Conservation (phyloP, 2,329 filamentous ascomycete species). For the Sordariomycetes sp. region DNA sequence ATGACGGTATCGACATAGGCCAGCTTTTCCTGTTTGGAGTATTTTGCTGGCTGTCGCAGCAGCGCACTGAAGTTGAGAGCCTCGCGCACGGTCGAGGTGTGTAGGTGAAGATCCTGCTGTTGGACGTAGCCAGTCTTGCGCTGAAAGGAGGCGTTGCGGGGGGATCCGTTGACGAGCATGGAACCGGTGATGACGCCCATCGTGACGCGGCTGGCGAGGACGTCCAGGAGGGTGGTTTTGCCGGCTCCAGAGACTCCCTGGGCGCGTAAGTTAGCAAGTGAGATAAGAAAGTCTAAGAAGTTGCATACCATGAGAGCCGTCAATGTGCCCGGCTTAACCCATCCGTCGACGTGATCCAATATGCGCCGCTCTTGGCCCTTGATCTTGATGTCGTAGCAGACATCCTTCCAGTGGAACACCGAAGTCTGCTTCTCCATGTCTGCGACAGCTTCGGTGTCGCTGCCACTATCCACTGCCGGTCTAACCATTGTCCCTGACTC, state of each 20-base stretch:
- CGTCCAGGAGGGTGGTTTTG: conserved; percentile 54
- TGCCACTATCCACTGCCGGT: too few species aligned
- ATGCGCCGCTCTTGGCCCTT: conserved; percentile 53
- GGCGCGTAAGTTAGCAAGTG: neutral
- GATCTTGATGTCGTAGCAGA: conserved; percentile 65
- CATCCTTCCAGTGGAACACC: conserved; percentile 60
- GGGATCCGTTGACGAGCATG: conserved; percentile 56
- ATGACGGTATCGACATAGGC: conserved; percentile 46
- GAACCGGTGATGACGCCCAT: conserved; percentile 60
- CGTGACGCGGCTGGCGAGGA: conserved; percentile 55
- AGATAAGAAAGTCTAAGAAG: too few species aligned
- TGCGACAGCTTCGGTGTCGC: conserved; percentile 32
- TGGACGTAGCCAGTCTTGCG: conserved; percentile 61
- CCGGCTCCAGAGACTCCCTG: conserved; percentile 24
- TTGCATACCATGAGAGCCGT: conserved; percentile 71
- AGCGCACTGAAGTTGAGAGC: conserved; percentile 79
- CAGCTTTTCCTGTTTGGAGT: conserved; percentile 68
- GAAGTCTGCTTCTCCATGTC: conserved; percentile 32
- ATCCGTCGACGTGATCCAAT: conserved; percentile 65
- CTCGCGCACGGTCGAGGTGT: conserved; percentile 51
- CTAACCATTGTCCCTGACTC: too few species aligned
- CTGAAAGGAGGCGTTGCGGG: conserved; percentile 55
- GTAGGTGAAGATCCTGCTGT: conserved; percentile 42
- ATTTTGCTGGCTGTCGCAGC: conserved; percentile 69
- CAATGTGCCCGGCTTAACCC: conserved; percentile 80